Evolutionary conservation across 2,329 filamentous ascomycete genomes (phyloP), one percentile per base, ranked within the genome.

Genomic region (Leptosphaerulina australis): DNA sequence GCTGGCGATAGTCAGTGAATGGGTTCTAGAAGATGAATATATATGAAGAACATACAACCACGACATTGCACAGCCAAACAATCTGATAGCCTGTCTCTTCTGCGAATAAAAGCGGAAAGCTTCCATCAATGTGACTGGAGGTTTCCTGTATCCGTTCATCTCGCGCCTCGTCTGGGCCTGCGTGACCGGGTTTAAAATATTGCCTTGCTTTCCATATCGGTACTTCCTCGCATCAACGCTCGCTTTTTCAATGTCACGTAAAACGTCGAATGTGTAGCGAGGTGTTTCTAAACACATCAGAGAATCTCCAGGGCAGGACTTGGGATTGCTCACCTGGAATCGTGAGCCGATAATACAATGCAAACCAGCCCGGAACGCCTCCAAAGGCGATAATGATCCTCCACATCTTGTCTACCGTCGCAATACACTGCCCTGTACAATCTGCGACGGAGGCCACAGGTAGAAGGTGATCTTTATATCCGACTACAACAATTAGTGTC

Each of bases 331-430:
- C n/a, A 39, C 47, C 47, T 17, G 90, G 90, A 59, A 95, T 93
- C 43, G 90, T 94, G 3, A 94, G 82, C 55, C 90, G 87, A 75
- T 90, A 94, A 78, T 94, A 94, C 14, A 95, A 83, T 15, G 90
- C 90, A 56, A 92, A 85, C 69, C 85, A 89, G 33, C 87, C 90
- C 2, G 90, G 90, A 7, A 94, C 83, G 34, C 88, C 88, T 59
- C 90, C 90, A 64, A 92, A 88, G 10, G 89, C 90, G 66, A 94
- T 89, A 38, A 94, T 80, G 11, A 85, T 80, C 60, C 90, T 83
- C 90, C 90, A 94, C 87, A 92, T 92, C 80, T 91, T 91, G 77
- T 94, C 90, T 5, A 92, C 88, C 1, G 89, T 88, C 0, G 83
- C 67, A 47, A 82, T 82, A 66, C 90, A 94, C 30, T 76, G 77